Conservation (phyloP, 768 basidiomycete genomes). For the Agrocybe pediades region DNA sequence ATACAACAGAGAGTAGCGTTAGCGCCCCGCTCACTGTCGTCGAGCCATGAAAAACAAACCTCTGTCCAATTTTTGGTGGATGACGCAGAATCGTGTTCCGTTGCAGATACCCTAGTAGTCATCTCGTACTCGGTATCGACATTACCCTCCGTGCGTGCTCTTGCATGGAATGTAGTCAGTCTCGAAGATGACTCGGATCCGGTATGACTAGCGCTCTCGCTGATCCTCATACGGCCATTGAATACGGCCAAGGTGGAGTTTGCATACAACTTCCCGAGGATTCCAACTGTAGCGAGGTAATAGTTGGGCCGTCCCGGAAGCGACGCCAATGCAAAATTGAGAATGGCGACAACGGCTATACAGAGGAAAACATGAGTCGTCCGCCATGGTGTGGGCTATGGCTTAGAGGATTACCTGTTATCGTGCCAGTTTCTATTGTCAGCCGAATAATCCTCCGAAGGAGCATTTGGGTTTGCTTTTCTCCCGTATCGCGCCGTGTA, state of each 20-base stretch:
- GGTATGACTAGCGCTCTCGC: not conserved
- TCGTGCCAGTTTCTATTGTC: constrained; percentile 1
- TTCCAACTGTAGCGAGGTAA: constrained; percentile 1
- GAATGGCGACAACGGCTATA: constrained; percentile 1
- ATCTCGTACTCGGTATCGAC: not conserved
- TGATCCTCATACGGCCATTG: constrained; percentile 1
- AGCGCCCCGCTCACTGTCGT: no score
- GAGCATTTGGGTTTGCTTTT: not conserved
- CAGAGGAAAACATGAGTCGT: no score
- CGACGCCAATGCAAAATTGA: constrained; percentile 1
- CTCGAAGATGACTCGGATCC: no score
- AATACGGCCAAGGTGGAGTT: constrained; percentile 4
- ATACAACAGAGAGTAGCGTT: no score
- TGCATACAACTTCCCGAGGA: constrained; percentile 7
- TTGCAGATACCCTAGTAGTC: not conserved
- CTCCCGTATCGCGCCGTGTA: not conserved
- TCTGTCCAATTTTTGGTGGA: not conserved
- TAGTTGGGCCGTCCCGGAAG: constrained; percentile 7
- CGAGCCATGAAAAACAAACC: not conserved
- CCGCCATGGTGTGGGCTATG: no score
- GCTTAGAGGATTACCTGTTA: constrained; percentile 8
- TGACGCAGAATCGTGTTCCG: not conserved
- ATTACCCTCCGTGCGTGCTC: not conserved
- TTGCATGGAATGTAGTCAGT: not conserved
- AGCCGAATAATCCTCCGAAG: constrained; percentile 1